These are phyloP conservation scores for Brassica juncea DNA, from an alignment of 345 rosid genomes.

Conservation along the genomic window DNA sequence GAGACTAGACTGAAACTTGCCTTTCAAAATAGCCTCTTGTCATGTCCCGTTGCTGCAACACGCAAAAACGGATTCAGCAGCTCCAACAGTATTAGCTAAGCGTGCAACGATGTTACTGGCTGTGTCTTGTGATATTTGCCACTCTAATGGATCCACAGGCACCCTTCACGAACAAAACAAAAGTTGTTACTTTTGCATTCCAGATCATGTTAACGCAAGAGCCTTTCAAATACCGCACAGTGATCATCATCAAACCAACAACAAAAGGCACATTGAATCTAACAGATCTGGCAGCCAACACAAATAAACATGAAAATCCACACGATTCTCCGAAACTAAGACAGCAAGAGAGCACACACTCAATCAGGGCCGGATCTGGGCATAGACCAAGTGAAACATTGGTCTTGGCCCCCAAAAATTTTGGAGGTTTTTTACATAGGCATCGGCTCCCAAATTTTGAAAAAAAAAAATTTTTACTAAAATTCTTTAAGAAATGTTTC, in stretches of 20 bases:
- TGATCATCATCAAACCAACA: not conserved
- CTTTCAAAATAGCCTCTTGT: conserved; percentile 81
- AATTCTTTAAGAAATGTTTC: too few species aligned
- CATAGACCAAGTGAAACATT: too few species aligned
- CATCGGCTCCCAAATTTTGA: too few species aligned
- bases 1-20: conserved; percentile 31
- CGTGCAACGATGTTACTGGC: conserved; percentile 73
- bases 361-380: not conserved
- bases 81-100: conserved; percentile 91
- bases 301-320: not conserved
- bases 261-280: not conserved
- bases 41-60: conserved; percentile 97
- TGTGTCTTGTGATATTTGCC: conserved; percentile 95
- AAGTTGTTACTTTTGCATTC: not conserved
- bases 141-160: conserved; percentile 94
- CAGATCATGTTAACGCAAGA: not conserved
- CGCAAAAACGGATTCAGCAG: conserved; percentile 89
- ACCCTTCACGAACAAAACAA: conserved; percentile 49
- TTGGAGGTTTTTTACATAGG: too few species aligned
- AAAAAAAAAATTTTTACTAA: too few species aligned
- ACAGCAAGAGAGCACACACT: not conserved
- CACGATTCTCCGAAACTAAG: not conserved
- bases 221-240: not conserved
- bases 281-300: not conserved
- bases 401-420: too few species aligned